These are phyloP conservation scores for Pseudoturritis turrita DNA, from an alignment of 345 rosid species.

Conservation along the genomic window DNA sequence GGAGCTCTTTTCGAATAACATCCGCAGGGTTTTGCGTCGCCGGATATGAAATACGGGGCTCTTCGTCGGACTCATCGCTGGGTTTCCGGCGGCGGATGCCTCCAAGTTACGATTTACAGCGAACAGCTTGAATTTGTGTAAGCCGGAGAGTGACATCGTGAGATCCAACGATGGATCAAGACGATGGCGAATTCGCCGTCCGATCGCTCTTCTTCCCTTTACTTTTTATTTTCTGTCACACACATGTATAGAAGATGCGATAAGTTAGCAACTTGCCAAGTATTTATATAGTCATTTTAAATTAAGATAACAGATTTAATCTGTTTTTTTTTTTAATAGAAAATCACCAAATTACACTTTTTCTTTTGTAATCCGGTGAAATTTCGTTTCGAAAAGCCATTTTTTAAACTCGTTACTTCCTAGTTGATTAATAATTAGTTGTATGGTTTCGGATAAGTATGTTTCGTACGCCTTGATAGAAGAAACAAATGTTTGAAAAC, in stretches of 20 bases:
- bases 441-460: background rate
- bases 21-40: slow-evolving; percentile 32
- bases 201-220: background rate
- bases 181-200: background rate
- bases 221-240: background rate
- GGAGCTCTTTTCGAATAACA: slow-evolving; percentile 28
- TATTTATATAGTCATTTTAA: slow-evolving; percentile 8
- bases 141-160: slow-evolving; percentile 24
- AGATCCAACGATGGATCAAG: slow-evolving; percentile 10
- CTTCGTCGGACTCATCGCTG: slow-evolving; percentile 29
- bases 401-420: background rate
- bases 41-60: slow-evolving; percentile 28
- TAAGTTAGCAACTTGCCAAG: background rate
- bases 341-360: too few species aligned
- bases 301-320: too few species aligned
- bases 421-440: background rate
- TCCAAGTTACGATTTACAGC: slow-evolving; percentile 23
- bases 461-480: background rate
- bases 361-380: too few species aligned
- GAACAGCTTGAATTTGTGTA: slow-evolving; percentile 29
- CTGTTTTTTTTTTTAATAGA: too few species aligned
- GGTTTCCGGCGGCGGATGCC: background rate
- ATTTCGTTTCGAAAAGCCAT: background rate
- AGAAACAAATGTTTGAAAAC: background rate
- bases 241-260: slow-evolving; percentile 10